Percentiles rank a stretch among this genome's conserved stretches.
Evolutionary conservation across 148 eudicot species (phyloP).

Genomic region (Silene uniflora): DNA sequence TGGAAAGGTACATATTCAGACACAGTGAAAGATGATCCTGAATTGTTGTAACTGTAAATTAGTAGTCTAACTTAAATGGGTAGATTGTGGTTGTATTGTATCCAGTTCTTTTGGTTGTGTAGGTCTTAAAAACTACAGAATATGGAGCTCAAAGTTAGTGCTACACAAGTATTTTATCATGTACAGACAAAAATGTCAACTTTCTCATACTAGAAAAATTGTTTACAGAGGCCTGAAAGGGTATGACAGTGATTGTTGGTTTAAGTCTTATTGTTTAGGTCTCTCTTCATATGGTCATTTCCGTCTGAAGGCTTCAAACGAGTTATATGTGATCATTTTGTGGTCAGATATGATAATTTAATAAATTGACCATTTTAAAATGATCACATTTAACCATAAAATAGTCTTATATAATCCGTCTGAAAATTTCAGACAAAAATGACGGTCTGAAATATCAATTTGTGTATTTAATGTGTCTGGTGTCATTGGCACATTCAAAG

Average conservation of each 20-base stretch:
- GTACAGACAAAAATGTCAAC: constrained; percentile 31
- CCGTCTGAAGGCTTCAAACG: too few relatives aligned
- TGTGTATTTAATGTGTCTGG: not conserved
- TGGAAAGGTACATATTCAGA: constrained; percentile 35
- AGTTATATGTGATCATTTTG: too few relatives aligned
- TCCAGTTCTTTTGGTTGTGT: constrained; percentile 15
- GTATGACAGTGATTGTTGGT: not conserved
- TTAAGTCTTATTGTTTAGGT: too few relatives aligned
- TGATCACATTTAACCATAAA: too few relatives aligned
- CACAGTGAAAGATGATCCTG: constrained; percentile 18
- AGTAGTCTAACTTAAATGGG: constrained; percentile 18
- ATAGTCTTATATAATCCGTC: too few relatives aligned
- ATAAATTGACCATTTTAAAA: too few relatives aligned
- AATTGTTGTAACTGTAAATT: constrained; percentile 36
- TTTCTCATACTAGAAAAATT: constrained; percentile 15
- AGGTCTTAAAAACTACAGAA: constrained; percentile 13
- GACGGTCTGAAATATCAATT: too few relatives aligned
- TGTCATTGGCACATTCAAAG: not conserved
- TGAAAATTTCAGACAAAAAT: too few relatives aligned
- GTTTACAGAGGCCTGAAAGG: not conserved
- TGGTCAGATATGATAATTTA: too few relatives aligned
- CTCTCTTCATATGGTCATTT: too few relatives aligned
- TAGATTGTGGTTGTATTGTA: constrained; percentile 31
- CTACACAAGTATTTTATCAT: constrained; percentile 19
- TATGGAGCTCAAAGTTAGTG: constrained; percentile 18